Percentiles rank a stretch among this genome's conserved stretches.
Conservation (phyloP, 202 grass and related monocot species). For the Musa balbisiana region DNA sequence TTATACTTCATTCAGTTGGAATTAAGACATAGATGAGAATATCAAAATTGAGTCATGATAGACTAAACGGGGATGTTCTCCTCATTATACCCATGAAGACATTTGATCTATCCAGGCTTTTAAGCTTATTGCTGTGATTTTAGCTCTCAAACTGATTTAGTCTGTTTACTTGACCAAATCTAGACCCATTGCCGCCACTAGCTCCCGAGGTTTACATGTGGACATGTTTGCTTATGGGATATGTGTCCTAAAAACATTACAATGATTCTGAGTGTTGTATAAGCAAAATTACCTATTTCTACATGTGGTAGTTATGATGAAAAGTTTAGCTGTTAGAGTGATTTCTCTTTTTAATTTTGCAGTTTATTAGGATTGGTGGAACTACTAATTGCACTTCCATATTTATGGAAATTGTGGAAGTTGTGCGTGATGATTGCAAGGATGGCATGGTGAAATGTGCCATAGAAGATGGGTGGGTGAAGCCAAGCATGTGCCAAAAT, state of each 20-base stretch:
- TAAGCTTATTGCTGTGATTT: no score
- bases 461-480: not conserved
- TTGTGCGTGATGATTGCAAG: not conserved
- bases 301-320: not conserved
- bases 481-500: not conserved
- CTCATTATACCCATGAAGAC: no score
- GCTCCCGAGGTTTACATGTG: no score
- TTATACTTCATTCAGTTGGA: no score
- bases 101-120: no score
- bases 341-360: not conserved
- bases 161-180: no score
- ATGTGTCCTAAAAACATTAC: not conserved
- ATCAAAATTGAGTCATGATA: no score
- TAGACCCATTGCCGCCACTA: no score
- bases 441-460: not conserved
- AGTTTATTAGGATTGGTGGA: not conserved
- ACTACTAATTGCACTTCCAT: not conserved
- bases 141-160: no score
- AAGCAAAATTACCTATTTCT: not conserved
- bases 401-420: constrained; percentile 12
- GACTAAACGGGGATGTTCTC: no score
- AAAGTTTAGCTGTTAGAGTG: not conserved
- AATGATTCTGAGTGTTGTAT: not conserved
- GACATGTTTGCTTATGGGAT: not conserved
- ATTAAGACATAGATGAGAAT: no score